Evolutionary conservation across 73 alveolate genomes (phyloP).

Genomic region (Uronychia setigera): DNA sequence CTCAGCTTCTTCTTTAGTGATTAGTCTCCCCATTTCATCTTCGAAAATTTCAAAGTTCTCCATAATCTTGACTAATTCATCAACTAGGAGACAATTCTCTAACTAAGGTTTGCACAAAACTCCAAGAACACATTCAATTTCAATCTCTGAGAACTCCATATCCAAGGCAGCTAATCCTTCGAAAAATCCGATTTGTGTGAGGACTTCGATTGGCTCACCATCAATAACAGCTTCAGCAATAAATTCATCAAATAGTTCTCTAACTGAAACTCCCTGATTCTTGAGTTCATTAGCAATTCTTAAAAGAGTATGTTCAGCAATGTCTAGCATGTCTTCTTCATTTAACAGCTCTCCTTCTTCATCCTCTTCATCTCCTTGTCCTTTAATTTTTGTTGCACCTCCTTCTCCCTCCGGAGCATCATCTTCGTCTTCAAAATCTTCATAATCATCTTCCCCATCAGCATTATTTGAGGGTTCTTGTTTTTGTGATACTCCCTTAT

Average conservation of each 20-base stretch:
- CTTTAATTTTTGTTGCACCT: too few species aligned
- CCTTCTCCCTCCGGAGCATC: background rate
- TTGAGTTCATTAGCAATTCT: slow-evolving; percentile 30
- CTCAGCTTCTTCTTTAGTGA: background rate
- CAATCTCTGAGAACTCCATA: background rate
- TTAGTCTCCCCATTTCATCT: background rate
- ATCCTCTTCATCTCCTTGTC: background rate
- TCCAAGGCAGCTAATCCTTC: slow-evolving; percentile 43
- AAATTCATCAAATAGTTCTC: slow-evolving; percentile 23
- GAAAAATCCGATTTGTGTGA: slow-evolving; percentile 46
- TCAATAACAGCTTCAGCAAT: slow-evolving; percentile 31
- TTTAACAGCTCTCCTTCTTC: slow-evolving; percentile 37
- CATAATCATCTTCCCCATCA: background rate
- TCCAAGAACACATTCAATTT: background rate
- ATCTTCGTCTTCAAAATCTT: background rate
- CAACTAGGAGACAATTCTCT: background rate
- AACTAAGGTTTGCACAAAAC: background rate
- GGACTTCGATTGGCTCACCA: slow-evolving; percentile 28
- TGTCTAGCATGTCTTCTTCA: slow-evolving; percentile 55
- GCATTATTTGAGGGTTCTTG: too few species aligned
- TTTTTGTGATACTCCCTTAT: slow-evolving; percentile 3
- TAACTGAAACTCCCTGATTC: slow-evolving; percentile 18
- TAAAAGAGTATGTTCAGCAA: slow-evolving; percentile 37
- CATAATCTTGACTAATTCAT: background rate
- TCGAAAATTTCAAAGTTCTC: background rate